Evolutionary conservation across 306 rosid species (phyloP).

Genomic region (Dalbergia oliveri): DNA sequence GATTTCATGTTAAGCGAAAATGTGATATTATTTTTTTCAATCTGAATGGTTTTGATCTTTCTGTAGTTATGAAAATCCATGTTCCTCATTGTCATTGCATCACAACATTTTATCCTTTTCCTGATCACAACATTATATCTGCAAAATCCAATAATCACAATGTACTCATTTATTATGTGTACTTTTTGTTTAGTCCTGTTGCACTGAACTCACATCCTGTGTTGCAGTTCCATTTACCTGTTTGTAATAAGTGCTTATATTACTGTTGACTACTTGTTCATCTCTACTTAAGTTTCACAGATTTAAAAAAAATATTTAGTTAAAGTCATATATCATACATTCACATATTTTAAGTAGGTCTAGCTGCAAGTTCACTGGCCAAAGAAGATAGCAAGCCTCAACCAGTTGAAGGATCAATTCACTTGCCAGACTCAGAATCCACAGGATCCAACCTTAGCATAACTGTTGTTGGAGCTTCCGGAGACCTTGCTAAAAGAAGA

Average conservation of each 20-base stretch:
- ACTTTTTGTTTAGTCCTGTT: constrained; percentile 4
- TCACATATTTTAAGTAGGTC: constrained; percentile 55
- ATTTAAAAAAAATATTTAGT: background rate
- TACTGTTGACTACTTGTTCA: constrained; percentile 17
- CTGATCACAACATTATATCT: background rate
- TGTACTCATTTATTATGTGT: background rate
- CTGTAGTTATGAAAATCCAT: background rate
- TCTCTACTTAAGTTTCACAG: constrained; percentile 17
- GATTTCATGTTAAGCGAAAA: background rate
- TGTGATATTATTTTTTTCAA: background rate
- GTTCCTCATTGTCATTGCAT: constrained; percentile 7
- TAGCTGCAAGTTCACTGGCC: constrained; percentile 64
- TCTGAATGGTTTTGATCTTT: background rate
- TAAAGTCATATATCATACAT: constrained; percentile 41
- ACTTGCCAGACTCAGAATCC: constrained; percentile 52
- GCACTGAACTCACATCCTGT: constrained; percentile 16
- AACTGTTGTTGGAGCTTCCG: constrained; percentile 97
- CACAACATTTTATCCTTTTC: constrained; percentile 6
- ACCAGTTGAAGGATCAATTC: constrained; percentile 54
- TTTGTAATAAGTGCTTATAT: constrained; percentile 29
- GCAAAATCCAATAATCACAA: background rate
- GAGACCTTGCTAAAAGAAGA: constrained; percentile 99
- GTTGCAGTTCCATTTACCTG: constrained; percentile 28
- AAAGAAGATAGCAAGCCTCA: constrained; percentile 53
- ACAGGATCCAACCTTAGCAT: constrained; percentile 73